These are phyloP conservation scores for Neostapfia colusana DNA, from an alignment of 176 grass and related monocot genomes.

Conservation along the genomic window DNA sequence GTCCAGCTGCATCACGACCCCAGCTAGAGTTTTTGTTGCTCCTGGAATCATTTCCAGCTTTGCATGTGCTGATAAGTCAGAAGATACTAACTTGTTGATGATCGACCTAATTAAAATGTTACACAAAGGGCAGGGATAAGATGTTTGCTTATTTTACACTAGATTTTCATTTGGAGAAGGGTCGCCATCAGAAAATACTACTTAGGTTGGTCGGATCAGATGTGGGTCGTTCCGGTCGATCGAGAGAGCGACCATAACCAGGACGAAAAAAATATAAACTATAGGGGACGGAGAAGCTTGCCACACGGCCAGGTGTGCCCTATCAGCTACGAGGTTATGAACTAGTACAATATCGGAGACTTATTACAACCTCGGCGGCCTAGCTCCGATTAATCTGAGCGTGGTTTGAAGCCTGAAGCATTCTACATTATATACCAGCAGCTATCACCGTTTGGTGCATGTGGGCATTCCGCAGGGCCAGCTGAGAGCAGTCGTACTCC, in stretches of 20 bases:
- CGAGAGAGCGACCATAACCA: no score
- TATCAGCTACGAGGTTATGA: not conserved
- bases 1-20: not conserved
- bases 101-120: not conserved
- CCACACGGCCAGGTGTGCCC: not conserved
- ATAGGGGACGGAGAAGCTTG: not conserved
- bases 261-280: no score
- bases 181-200: conserved; percentile 45
- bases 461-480: conserved; percentile 1
- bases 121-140: no score
- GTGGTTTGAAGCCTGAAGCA: not conserved
- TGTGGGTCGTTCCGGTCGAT: not conserved
- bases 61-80: not conserved
- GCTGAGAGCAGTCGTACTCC: conserved; percentile 25
- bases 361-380: no score
- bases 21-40: conserved; percentile 31
- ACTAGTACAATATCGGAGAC: not conserved
- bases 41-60: conserved; percentile 28
- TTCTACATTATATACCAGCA: not conserved
- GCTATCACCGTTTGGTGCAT: conserved; percentile 3
- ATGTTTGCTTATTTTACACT: conserved; percentile 34
- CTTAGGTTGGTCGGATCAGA: conserved; percentile 50
- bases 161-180: conserved; percentile 58
- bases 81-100: not conserved
- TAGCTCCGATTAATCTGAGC: not conserved